phyloP scores from a whole-genome alignment of 306 rosid species.

The Vigna unguiculata region DNA sequence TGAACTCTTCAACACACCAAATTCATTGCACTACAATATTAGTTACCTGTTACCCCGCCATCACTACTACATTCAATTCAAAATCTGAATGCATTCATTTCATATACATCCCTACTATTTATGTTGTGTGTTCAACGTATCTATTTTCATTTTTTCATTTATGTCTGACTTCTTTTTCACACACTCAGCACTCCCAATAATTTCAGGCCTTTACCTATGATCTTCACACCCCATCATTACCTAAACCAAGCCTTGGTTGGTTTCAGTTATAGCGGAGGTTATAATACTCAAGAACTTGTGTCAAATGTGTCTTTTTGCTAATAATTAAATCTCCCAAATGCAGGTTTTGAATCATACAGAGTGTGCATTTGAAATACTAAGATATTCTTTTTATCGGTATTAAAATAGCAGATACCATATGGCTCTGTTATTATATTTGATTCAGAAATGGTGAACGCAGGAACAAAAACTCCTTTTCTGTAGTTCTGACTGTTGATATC shows the following conservation, averaged over 20 bases:
- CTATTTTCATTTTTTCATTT: neutral
- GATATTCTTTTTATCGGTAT: neutral
- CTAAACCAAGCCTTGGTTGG: slow-evolving; percentile 10
- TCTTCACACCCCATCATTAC: slow-evolving; percentile 27
- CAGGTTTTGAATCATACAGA: neutral
- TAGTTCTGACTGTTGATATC: slow-evolving; percentile 5
- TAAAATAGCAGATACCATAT: neutral
- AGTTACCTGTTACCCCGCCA: neutral
- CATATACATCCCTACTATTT: neutral
- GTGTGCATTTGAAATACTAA: neutral
- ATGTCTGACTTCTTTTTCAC: neutral
- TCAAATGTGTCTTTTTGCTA: neutral
- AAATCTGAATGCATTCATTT: neutral
- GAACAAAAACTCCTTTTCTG: neutral
- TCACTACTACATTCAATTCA: neutral
- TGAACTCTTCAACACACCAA: neutral
- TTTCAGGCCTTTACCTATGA: slow-evolving; percentile 9
- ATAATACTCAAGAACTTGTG: neutral
- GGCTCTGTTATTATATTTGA: too few species aligned
- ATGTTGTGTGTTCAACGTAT: neutral
- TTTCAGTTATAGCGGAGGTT: slow-evolving; percentile 13
- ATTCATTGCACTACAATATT: neutral
- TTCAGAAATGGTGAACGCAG: neutral
- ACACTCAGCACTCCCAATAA: neutral
- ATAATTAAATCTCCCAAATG: neutral